Conservation (phyloP, 192 early-diverging fungal genomes). For the Coemansia sp. region DNA sequence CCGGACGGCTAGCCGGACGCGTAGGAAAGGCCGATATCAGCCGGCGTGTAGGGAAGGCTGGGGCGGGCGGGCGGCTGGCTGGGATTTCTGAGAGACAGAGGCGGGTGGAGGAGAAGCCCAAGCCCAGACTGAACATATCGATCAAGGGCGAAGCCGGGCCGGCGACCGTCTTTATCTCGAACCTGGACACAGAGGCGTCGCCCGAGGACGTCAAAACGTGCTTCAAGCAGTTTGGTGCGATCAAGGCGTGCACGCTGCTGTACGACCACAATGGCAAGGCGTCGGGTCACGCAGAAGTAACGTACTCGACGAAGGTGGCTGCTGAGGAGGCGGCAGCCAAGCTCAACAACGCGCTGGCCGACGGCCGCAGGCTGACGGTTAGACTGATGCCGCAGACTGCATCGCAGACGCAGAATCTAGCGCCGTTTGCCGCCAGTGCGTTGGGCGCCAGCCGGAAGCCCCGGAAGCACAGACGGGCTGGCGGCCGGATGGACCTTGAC, state of each 20-base stretch:
- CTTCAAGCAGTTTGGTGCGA: constrained; percentile 50
- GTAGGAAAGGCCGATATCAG: background rate
- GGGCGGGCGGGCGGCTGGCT: constrained; percentile 17
- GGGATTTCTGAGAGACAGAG: constrained; percentile 15
- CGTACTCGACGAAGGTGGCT: constrained; percentile 30
- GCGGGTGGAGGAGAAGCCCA: background rate
- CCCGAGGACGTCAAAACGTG: constrained; percentile 51
- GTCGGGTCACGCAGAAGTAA: constrained; percentile 48
- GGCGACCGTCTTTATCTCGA: constrained; percentile 43
- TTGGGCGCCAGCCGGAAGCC: background rate
- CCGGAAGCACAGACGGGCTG: constrained; percentile 13
- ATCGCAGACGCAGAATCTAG: background rate
- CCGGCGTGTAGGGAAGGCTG: too few species aligned
- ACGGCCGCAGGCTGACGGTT: constrained; percentile 40
- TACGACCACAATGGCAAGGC: constrained; percentile 42
- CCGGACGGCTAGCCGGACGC: background rate
- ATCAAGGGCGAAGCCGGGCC: constrained; percentile 46
- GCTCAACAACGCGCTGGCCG: constrained; percentile 47
- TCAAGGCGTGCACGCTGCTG: constrained; percentile 46
- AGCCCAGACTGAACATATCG: constrained; percentile 17
- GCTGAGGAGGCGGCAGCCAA: constrained; percentile 42
- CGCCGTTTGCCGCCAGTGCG: constrained; percentile 4
- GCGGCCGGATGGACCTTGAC: constrained; percentile 43
- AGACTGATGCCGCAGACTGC: constrained; percentile 12
- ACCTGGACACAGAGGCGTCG: constrained; percentile 48